These are phyloP conservation scores for Draba incana DNA, from an alignment of 345 rosid species.

Conservation along the genomic window DNA sequence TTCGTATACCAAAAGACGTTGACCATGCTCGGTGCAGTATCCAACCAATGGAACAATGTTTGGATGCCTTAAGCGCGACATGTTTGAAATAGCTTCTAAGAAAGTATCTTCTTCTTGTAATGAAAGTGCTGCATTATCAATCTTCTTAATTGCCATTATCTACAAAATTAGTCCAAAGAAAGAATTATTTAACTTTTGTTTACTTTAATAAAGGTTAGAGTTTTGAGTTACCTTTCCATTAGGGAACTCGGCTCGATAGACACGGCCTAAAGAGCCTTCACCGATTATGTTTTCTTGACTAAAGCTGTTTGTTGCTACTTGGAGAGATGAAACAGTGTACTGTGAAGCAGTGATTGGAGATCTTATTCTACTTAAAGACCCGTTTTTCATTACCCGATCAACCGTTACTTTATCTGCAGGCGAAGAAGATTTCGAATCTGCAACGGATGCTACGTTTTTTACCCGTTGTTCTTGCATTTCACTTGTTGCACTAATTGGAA, in stretches of 20 bases:
- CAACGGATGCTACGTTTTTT: constrained; percentile 65
- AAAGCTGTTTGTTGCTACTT: constrained; percentile 89
- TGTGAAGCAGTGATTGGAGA: constrained; percentile 81
- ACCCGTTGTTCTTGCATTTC: constrained; percentile 71
- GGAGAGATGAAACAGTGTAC: constrained; percentile 85
- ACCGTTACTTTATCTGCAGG: constrained; percentile 69
- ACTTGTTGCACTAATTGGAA: constrained; percentile 45
- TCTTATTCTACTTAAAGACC: constrained; percentile 68
- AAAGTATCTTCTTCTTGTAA: constrained; percentile 93
- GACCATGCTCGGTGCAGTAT: constrained; percentile 94
- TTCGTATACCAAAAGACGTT: constrained; percentile 93
- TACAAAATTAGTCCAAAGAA: constrained; percentile 35
- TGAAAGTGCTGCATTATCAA: constrained; percentile 84
- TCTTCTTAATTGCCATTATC: constrained; percentile 92
- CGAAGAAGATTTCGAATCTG: constrained; percentile 73
- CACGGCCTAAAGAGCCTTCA: constrained; percentile 99
- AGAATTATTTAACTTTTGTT: neutral
- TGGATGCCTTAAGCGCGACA: constrained; percentile 94
- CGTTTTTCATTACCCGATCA: constrained; percentile 66
- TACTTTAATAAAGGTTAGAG: constrained; percentile 7
- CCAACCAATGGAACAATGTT: constrained; percentile 84
- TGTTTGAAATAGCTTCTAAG: constrained; percentile 88
- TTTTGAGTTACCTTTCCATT: constrained; percentile 71
- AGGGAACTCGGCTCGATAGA: constrained; percentile 85
- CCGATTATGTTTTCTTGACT: constrained; percentile 90